Base-by-base conservation (phyloP, 306 rosid genomes). In the Malus orientalis region DNA sequence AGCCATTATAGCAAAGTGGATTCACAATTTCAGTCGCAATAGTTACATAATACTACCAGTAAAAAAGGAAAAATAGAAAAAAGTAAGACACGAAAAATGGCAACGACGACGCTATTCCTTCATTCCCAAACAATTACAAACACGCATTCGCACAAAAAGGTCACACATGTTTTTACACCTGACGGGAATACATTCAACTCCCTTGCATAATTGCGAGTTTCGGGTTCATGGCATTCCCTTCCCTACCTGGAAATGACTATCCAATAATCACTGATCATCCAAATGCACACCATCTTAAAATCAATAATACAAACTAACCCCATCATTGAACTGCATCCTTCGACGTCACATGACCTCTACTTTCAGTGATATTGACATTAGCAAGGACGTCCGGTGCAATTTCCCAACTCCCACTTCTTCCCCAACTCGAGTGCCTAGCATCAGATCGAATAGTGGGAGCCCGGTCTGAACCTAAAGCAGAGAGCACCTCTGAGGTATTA, bases 371-470 rank as follows among this genome's bases (percentile, higher is more conserved):
- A 82, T 85, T 84, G 15, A 89, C 85, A 68, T 83, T 87, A 51
- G 84, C 90, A 74, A 89, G 82, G 63, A 69, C 93, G 5, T 91
- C 96, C 7, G 83, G 86, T 1, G 93, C 88, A 3, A 93, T 89
- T 57, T 93, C 98, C 97, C 93, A 93, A 87, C 85, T 91, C 81
- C 77, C 93, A 79, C 90, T 85, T 83, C 90, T 86, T 79, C 90
- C 96, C 97, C 98, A 88, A 83, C 96, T 91, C 0, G 92, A 86
- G 85, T 86, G 96, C 45, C 97, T 84, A 27, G 85, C 84, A 42
- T 89, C 93, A 5, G 96, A 80, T 33, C 88, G 86, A 78, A 91
- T 93, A n/a, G 93, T 88, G 68, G 89, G 81, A 33, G 93, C 97
- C 33, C 94, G 90, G 78, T 85, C 97, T 11, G 93, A 83, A n/a